A percentile compares a stretch with the other conserved stretches of the same genome.
Evolutionary conservation across 1,139 yeast species (phyloP).

Genomic region (Meyerozyma carpophila): DNA sequence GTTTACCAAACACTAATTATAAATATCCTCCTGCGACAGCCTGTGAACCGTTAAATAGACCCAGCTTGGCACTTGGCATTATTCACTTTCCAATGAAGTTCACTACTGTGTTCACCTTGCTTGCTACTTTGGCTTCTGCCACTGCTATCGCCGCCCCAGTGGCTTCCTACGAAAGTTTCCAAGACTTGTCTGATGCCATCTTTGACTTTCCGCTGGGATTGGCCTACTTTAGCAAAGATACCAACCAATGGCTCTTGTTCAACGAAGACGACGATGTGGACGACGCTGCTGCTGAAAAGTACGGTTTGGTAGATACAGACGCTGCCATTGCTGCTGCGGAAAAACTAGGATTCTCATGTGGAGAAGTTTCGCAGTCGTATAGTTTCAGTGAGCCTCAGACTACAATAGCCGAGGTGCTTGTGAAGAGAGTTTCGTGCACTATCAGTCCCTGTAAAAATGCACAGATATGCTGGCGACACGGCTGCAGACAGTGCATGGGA

Average conservation of each 20-base stretch:
- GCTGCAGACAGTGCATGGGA: not conserved
- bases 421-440: not conserved
- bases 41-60: not conserved
- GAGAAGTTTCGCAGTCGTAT: not conserved
- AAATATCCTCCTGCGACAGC: not conserved
- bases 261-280: not conserved
- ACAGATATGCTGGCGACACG: not conserved
- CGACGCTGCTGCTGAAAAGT: not conserved
- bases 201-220: not conserved
- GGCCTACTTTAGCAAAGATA: not conserved
- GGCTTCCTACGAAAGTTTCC: not conserved
- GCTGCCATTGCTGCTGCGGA: not conserved
- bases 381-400: not conserved
- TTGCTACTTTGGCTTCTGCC: not conserved
- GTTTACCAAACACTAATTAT: not conserved
- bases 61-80: no score
- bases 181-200: not conserved
- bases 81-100: not conserved
- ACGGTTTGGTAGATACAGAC: not conserved
- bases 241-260: not conserved
- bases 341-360: not conserved
- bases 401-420: not conserved
- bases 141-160: not conserved
- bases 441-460: not conserved
- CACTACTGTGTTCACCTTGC: not conserved